phyloP scores from a whole-genome alignment of 1,284 basidiomycete genomes.

The Cutaneotrichosporon mucoides region DNA sequence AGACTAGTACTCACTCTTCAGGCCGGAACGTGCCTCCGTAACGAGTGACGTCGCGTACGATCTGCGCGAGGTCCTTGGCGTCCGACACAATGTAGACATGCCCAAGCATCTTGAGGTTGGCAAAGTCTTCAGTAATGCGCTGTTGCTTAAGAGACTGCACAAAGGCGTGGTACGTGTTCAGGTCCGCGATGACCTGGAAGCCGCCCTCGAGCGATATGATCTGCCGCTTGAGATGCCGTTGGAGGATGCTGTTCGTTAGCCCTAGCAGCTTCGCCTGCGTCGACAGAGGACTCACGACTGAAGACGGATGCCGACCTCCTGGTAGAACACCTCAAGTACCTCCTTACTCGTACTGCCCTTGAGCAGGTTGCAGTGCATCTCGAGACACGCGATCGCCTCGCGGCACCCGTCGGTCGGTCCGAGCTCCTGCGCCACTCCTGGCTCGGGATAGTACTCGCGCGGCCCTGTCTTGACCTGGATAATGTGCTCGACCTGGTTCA shows the following conservation, averaged over 20 bases:
- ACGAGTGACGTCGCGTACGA: slow-evolving; percentile 86
- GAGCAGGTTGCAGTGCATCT: slow-evolving; percentile 82
- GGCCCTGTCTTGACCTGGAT: slow-evolving; percentile 76
- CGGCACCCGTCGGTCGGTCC: slow-evolving; percentile 79
- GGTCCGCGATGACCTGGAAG: slow-evolving; percentile 91
- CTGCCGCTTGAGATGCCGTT: slow-evolving; percentile 94
- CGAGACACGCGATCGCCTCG: slow-evolving; percentile 78
- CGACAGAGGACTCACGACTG: slow-evolving; percentile 61
- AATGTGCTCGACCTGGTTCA: slow-evolving; percentile 96
- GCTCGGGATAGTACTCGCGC: slow-evolving; percentile 83
- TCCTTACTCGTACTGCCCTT: slow-evolving; percentile 92
- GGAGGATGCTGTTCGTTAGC: slow-evolving; percentile 64
- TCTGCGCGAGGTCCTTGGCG: slow-evolving; percentile 88
- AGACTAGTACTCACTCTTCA: slow-evolving; percentile 62
- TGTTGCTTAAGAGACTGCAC: slow-evolving; percentile 68
- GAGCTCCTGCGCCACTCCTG: slow-evolving; percentile 68
- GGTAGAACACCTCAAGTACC: slow-evolving; percentile 94
- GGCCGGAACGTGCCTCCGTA: slow-evolving; percentile 90
- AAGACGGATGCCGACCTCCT: slow-evolving; percentile 89
- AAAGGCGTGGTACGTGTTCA: slow-evolving; percentile 89
- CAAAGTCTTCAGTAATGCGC: slow-evolving; percentile 75
- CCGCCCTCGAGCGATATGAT: slow-evolving; percentile 91
- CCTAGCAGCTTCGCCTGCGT: background rate
- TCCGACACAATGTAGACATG: slow-evolving; percentile 83
- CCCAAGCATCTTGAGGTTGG: slow-evolving; percentile 91